Evolutionary conservation across 371 early-diverging fungal species (phyloP).

Genomic region (Dichotomocladium elegans): DNA sequence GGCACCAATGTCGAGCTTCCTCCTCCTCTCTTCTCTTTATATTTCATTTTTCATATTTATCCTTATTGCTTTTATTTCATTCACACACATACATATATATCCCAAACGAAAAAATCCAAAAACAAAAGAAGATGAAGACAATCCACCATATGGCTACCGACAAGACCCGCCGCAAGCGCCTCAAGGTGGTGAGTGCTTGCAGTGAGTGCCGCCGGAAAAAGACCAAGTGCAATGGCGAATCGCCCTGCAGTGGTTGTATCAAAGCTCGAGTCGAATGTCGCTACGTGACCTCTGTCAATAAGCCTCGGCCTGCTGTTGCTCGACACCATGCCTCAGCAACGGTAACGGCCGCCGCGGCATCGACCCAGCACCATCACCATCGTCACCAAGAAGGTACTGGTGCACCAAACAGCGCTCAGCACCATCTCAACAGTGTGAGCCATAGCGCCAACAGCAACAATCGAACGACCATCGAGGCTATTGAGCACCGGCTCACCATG

Average conservation of each 20-base stretch:
- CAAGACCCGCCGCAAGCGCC: constrained; percentile 36
- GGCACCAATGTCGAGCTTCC: too few species aligned
- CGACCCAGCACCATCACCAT: background rate
- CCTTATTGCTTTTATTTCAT: too few species aligned
- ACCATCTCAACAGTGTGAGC: background rate
- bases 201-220: constrained; percentile 59
- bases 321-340: background rate
- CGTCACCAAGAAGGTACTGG: too few species aligned
- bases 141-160: too few species aligned
- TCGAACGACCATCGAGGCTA: constrained; percentile 24
- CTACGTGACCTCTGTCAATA: constrained; percentile 18
- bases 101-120: too few species aligned
- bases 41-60: too few species aligned
- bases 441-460: background rate
- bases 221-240: constrained; percentile 50
- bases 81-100: too few species aligned
- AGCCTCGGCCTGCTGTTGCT: background rate
- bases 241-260: constrained; percentile 29
- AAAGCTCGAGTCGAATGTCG: constrained; percentile 36
- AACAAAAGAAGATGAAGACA: too few species aligned
- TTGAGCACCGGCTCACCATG: constrained; percentile 32
- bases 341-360: too few species aligned
- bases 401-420: too few species aligned
- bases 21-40: too few species aligned
- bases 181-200: constrained; percentile 43